Percentiles rank a stretch among this genome's conserved stretches.
phyloP scores from a whole-genome alignment of 73 alveolate genomes.

The Urostyla sp. region DNA sequence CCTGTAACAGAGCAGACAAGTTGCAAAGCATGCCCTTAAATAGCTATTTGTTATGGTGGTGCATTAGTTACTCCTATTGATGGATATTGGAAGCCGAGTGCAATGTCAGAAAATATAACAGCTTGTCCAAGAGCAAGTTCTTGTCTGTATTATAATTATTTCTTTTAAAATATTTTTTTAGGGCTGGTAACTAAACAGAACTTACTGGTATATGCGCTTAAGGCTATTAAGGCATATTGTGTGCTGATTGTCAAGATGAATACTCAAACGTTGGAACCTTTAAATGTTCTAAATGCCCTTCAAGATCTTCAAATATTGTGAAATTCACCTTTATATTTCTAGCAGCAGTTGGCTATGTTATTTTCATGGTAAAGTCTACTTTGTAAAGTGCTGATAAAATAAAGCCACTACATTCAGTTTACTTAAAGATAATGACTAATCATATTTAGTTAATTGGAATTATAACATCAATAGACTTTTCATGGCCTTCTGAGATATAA shows the following conservation, averaged over 20 bases:
- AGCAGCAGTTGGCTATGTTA: background rate
- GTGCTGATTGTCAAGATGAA: constrained; percentile 69
- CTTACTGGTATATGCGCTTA: background rate
- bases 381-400: constrained; percentile 61
- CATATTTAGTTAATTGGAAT: constrained; percentile 51
- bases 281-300: constrained; percentile 65
- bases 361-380: constrained; percentile 60
- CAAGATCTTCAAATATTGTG: constrained; percentile 2
- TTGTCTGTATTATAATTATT: constrained; percentile 27
- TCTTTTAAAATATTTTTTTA: background rate
- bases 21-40: constrained; percentile 19
- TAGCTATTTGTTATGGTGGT: constrained; percentile 54
- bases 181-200: background rate
- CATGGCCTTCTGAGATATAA: constrained; percentile 59
- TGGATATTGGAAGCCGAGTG: constrained; percentile 26
- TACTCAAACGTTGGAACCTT: constrained; percentile 44
- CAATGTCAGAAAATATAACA: background rate
- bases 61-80: constrained; percentile 8
- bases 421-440: constrained; percentile 65
- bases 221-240: constrained; percentile 66
- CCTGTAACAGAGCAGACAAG: background rate
- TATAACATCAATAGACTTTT: constrained; percentile 47
- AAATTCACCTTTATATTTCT: constrained; percentile 13
- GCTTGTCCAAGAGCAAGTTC: constrained; percentile 15
- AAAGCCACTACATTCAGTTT: constrained; percentile 59